Evolutionary conservation across 2,329 filamentous ascomycete species (phyloP).

Genomic region (Ophiostoma angusticollis): DNA sequence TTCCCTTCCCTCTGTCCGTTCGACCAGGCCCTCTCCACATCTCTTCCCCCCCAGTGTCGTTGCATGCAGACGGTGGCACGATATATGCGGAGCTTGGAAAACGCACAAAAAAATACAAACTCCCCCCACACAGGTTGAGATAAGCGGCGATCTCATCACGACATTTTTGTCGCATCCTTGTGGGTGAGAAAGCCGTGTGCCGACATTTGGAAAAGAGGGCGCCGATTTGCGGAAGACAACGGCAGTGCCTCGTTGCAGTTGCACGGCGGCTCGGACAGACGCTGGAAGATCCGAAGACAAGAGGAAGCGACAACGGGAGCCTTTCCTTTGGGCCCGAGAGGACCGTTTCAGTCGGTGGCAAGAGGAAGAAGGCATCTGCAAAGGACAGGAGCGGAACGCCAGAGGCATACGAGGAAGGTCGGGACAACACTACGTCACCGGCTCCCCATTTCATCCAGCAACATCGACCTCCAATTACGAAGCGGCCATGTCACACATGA

Average conservation of each 20-base stretch:
- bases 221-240: neutral
- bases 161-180: neutral
- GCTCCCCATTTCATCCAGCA: neutral
- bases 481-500: constrained; percentile 10
- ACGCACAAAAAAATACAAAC: constrained; percentile 1
- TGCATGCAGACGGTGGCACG: neutral
- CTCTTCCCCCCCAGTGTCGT: constrained; percentile 3
- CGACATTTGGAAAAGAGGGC: neutral
- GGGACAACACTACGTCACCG: too few relatives aligned
- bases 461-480: neutral
- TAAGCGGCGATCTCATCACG: constrained; percentile 8
- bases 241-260: too few relatives aligned
- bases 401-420: too few relatives aligned
- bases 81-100: constrained; percentile 2
- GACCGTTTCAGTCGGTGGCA: too few relatives aligned
- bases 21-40: neutral
- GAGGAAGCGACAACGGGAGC: too few relatives aligned
- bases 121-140: constrained; percentile 17
- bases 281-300: too few relatives aligned
- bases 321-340: too few relatives aligned
- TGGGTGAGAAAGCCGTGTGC: neutral
- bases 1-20: neutral
- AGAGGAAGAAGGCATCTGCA: too few relatives aligned
- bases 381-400: too few relatives aligned
- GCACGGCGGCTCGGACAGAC: too few relatives aligned